Conservation (phyloP, 2,329 filamentous ascomycete species). For the Parascedosporium putredinis region DNA sequence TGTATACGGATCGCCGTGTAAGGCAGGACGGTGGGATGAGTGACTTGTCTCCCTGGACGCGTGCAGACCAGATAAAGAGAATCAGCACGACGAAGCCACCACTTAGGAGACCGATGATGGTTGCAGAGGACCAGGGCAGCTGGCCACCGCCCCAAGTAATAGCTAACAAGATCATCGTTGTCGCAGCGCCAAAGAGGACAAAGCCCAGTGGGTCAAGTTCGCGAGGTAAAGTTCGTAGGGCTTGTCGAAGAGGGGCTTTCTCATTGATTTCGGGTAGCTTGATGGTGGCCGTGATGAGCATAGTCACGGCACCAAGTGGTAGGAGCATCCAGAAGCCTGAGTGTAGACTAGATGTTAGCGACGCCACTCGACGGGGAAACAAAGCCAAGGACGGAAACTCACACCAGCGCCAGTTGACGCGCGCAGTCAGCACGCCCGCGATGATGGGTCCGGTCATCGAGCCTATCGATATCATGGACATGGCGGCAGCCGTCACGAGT, state of each 20-base stretch:
- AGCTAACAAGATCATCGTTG: conserved; percentile 37
- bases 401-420: conserved; percentile 29
- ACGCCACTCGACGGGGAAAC: no score
- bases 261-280: not conserved
- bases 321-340: conserved; percentile 16
- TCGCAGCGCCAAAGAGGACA: conserved; percentile 21
- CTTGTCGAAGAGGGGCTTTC: conserved; percentile 14
- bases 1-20: conserved; percentile 25
- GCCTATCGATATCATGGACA: conserved; percentile 25
- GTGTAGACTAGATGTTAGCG: no score
- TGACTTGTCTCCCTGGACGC: conserved; percentile 22
- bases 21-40: conserved; percentile 31
- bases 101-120: conserved; percentile 26
- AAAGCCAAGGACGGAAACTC: no score
- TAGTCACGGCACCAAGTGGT: conserved; percentile 21
- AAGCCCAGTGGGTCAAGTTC: conserved; percentile 19
- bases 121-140: conserved; percentile 18
- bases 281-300: conserved; percentile 11
- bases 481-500: conserved; percentile 15
- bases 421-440: conserved; percentile 29
- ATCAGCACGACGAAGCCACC: conserved; percentile 19
- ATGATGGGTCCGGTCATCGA: conserved; percentile 36
- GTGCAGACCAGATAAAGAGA: conserved; percentile 22
- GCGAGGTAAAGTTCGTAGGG: not conserved
- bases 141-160: conserved; percentile 36